These are phyloP conservation scores for Bacterosira constricta DNA, from an alignment of 108 stramenopile genomes.

Conservation along the genomic window DNA sequence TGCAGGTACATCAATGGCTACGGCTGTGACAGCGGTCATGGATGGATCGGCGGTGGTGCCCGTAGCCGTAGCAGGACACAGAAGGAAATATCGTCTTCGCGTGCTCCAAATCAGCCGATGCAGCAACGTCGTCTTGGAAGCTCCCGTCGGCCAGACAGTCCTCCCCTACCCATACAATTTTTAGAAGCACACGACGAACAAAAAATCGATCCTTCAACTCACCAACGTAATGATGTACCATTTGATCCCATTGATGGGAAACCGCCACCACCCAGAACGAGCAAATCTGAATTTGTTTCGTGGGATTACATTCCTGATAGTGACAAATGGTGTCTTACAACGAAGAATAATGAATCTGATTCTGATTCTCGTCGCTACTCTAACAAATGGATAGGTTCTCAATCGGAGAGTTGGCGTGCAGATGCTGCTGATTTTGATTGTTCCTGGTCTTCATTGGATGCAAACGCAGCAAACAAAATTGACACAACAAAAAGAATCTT, in stretches of 20 bases:
- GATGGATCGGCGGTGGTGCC: too few relatives aligned
- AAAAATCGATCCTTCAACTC: constrained; percentile 66
- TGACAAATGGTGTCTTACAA: constrained; percentile 31
- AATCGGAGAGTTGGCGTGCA: constrained; percentile 29
- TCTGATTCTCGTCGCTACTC: constrained; percentile 26
- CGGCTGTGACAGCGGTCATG: too few relatives aligned
- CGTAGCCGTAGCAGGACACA: too few relatives aligned
- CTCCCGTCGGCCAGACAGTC: neutral
- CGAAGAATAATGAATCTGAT: constrained; percentile 45
- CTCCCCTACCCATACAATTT: constrained; percentile 27
- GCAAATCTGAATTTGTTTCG: constrained; percentile 11
- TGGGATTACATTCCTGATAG: neutral
- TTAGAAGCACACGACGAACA: constrained; percentile 24
- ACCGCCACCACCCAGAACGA: constrained; percentile 33
- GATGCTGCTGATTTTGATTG: constrained; percentile 35
- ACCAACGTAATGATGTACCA: constrained; percentile 70
- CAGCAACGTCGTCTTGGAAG: too few relatives aligned
- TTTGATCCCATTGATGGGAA: constrained; percentile 63
- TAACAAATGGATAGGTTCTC: constrained; percentile 49
- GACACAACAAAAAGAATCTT: constrained; percentile 45
- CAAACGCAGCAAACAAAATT: neutral
- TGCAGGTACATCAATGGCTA: too few relatives aligned
- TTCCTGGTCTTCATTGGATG: constrained; percentile 1
- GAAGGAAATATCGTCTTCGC: too few relatives aligned
- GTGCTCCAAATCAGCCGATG: too few relatives aligned